phyloP scores from a whole-genome alignment of 1,139 yeast genomes.

The Saccharomyces uvarum region DNA sequence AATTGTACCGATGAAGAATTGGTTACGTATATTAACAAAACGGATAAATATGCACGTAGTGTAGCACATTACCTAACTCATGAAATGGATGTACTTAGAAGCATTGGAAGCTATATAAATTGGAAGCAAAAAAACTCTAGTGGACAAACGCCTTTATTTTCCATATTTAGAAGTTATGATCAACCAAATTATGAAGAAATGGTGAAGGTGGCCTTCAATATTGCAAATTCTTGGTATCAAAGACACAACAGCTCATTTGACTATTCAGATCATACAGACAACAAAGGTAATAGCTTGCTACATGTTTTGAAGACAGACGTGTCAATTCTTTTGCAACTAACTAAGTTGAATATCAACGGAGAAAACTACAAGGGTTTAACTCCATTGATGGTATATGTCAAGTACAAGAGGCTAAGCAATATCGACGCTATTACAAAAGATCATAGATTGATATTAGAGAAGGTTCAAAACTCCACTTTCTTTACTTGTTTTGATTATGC shows the following conservation, averaged over 20 bases:
- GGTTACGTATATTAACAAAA: conserved; percentile 41
- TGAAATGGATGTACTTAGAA: conserved; percentile 44
- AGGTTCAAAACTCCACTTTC: conserved; percentile 31
- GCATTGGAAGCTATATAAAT: conserved; percentile 50
- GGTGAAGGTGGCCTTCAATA: conserved; percentile 41
- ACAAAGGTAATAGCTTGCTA: conserved; percentile 63
- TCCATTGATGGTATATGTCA: conserved; percentile 65
- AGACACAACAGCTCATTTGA: conserved; percentile 32
- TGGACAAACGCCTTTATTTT: conserved; percentile 74
- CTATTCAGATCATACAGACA: conserved; percentile 58
- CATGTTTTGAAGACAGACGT: conserved; percentile 55
- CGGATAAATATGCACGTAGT: conserved; percentile 47
- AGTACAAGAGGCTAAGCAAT: conserved; percentile 60
- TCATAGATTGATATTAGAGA: conserved; percentile 38
- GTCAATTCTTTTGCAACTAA: conserved; percentile 37
- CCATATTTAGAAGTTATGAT: conserved; percentile 75
- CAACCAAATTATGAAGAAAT: conserved; percentile 53
- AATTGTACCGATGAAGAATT: conserved; percentile 43
- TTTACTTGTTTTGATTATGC: conserved; percentile 48
- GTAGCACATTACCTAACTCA: conserved; percentile 72
- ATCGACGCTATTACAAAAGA: conserved; percentile 43
- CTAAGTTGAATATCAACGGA: conserved; percentile 51
- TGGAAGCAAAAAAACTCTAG: conserved; percentile 67
- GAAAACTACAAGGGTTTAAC: conserved; percentile 53
- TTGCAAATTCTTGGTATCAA: conserved; percentile 40